Evolutionary conservation across 2,329 filamentous ascomycete species (phyloP).

Genomic region (Colletotrichum tropicale): DNA sequence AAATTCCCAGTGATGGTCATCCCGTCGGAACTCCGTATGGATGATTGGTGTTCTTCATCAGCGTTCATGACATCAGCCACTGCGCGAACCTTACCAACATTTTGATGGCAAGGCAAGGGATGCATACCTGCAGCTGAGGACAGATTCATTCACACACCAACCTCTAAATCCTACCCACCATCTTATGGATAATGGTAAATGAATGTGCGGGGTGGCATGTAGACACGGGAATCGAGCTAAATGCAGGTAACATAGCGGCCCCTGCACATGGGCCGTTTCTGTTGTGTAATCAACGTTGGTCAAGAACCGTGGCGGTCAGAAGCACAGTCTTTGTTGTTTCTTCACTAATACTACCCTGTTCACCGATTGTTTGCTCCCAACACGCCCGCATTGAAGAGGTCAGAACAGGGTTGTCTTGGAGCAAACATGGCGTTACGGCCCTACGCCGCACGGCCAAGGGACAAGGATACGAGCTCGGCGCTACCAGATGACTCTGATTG

Average conservation of each 20-base stretch:
- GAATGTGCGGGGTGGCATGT: background rate
- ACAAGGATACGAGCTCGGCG: background rate
- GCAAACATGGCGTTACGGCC: background rate
- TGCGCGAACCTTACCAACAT: background rate
- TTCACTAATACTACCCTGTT: background rate
- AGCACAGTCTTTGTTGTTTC: background rate
- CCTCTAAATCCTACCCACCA: background rate
- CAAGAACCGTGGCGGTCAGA: background rate
- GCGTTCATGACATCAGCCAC: background rate
- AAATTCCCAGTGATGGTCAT: background rate
- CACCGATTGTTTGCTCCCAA: background rate
- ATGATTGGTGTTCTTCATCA: background rate
- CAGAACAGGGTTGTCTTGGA: background rate
- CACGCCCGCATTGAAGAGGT: background rate
- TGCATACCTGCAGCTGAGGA: background rate
- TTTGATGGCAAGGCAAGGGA: background rate
- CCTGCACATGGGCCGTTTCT: background rate
- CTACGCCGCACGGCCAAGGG: background rate
- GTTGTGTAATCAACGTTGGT: background rate
- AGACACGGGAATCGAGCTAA: background rate
- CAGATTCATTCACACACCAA: background rate
- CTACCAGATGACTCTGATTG: background rate
- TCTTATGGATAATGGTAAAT: background rate
- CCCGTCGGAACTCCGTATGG: accelerated
- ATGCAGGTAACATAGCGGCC: background rate